Percentiles rank a stretch among this genome's conserved stretches.
These are phyloP conservation scores for Pleomassaria siparia DNA, from an alignment of 2,329 filamentous ascomycete genomes.

Conservation along the genomic window DNA sequence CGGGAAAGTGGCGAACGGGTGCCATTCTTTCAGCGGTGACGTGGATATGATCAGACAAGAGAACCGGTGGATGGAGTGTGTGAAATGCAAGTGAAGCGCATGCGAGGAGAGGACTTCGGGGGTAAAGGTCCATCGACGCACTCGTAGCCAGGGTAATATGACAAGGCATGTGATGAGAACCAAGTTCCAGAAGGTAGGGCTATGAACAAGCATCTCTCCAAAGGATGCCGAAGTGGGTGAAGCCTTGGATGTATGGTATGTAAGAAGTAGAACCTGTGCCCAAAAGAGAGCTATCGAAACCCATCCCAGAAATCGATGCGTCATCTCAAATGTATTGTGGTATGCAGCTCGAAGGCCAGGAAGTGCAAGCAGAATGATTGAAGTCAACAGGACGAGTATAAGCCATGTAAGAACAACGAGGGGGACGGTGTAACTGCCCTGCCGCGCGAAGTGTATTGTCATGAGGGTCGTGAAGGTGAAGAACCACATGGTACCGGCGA, in stretches of 20 bases:
- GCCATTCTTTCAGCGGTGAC: conserved; percentile 37
- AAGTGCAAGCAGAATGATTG: conserved; percentile 27
- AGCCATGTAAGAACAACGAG: conserved; percentile 24
- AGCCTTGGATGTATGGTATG: conserved; percentile 2
- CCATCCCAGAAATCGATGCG: conserved; percentile 42
- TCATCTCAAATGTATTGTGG: conserved; percentile 39
- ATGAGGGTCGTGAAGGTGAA: conserved; percentile 41
- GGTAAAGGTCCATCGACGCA: conserved; percentile 67
- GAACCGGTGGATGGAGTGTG: conserved; percentile 30
- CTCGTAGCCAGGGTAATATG: conserved; percentile 70
- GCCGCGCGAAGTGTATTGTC: conserved; percentile 22
- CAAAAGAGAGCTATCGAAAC: conserved; percentile 31
- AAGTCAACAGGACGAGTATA: conserved; percentile 19
- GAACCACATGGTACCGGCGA: conserved; percentile 46
- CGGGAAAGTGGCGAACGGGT: conserved; percentile 43
- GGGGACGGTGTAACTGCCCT: conserved; percentile 10
- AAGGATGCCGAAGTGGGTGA: conserved; percentile 3
- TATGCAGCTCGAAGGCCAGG: conserved; percentile 22
- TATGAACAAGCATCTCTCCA: conserved; percentile 9
- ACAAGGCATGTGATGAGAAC: conserved; percentile 64
- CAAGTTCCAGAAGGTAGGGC: conserved; percentile 64
- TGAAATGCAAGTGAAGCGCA: conserved; percentile 65
- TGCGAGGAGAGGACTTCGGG: conserved; percentile 70
- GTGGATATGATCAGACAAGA: conserved; percentile 33
- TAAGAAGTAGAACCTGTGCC: conserved; percentile 24